These are phyloP conservation scores for Candida easanensis DNA, from an alignment of 805 yeast genomes.

Conservation along the genomic window DNA sequence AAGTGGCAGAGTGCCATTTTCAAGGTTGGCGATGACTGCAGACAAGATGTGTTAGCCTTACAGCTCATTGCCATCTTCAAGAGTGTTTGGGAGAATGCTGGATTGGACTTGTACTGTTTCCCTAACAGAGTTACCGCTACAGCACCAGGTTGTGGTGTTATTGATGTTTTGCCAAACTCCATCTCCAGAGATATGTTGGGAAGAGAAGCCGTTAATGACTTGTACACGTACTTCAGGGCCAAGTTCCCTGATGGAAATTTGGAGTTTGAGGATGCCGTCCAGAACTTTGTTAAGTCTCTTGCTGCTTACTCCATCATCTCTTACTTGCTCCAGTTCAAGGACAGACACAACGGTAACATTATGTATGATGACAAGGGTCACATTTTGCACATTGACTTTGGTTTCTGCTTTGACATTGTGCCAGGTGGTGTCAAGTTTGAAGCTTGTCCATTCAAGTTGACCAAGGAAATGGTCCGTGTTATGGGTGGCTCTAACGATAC, in stretches of 20 bases:
- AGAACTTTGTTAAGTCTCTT: slow-evolving; percentile 86
- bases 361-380: slow-evolving; percentile 96
- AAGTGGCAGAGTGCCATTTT: slow-evolving; percentile 94
- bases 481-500: slow-evolving; percentile 89
- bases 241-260: slow-evolving; percentile 95
- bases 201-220: slow-evolving; percentile 96
- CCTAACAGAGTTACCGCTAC: slow-evolving; percentile 97
- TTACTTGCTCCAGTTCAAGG: slow-evolving; percentile 88
- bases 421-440: slow-evolving; percentile 99
- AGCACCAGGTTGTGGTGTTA: slow-evolving; percentile 98
- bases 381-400: slow-evolving; percentile 93
- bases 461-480: slow-evolving; percentile 93
- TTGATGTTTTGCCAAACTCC: slow-evolving; percentile 94
- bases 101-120: slow-evolving; percentile 85
- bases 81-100: slow-evolving; percentile 83
- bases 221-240: slow-evolving; percentile 86
- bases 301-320: slow-evolving; percentile 95
- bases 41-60: slow-evolving; percentile 93
- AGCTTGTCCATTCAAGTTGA: slow-evolving; percentile 95
- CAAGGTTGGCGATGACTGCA: slow-evolving; percentile 98
- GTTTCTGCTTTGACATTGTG: slow-evolving; percentile 96
- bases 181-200: slow-evolving; percentile 98
- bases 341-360: slow-evolving; percentile 97
- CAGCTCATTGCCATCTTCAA: slow-evolving; percentile 91
- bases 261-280: slow-evolving; percentile 87